Evolutionary conservation across 495 filamentous ascomycete species (phyloP).

Genomic region (Aspergillus diversus): DNA sequence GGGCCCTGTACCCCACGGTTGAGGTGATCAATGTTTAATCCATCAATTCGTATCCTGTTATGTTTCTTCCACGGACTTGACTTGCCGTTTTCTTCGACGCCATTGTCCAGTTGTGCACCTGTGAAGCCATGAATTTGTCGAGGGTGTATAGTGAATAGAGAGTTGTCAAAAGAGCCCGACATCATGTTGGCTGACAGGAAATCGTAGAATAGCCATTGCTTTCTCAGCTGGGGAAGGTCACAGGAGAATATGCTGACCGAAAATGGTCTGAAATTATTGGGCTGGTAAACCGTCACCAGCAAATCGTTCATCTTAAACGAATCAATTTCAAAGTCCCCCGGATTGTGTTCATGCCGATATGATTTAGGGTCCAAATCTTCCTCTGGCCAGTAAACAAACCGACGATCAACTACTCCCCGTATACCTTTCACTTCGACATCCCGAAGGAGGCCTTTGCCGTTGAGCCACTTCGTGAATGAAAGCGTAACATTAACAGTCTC

Average conservation of each 20-base stretch:
- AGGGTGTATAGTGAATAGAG: constrained; percentile 95
- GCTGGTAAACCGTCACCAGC: constrained; percentile 89
- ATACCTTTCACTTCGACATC: constrained; percentile 95
- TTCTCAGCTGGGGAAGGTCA: constrained; percentile 88
- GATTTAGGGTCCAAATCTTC: constrained; percentile 82
- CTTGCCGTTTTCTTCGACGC: constrained; percentile 54
- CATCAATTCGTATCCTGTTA: constrained; percentile 86
- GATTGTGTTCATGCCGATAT: constrained; percentile 83
- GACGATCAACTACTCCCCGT: constrained; percentile 93
- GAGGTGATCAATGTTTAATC: constrained; percentile 91
- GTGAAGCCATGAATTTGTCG: constrained; percentile 78
- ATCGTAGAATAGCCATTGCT: constrained; percentile 98
- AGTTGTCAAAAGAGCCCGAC: constrained; percentile 94
- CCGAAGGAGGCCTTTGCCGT: constrained; percentile 87
- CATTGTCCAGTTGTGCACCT: constrained; percentile 57
- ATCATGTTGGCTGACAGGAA: constrained; percentile 94
- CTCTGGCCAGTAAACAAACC: constrained; percentile 70
- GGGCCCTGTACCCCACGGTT: constrained; percentile 93
- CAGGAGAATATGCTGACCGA: constrained; percentile 93
- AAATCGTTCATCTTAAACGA: constrained; percentile 95
- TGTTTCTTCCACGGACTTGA: constrained; percentile 84
- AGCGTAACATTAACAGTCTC: constrained; percentile 94
- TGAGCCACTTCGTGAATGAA: constrained; percentile 98
- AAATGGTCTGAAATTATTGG: constrained; percentile 86
- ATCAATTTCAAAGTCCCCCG: constrained; percentile 95